Evolutionary conservation across 345 rosid species (phyloP).

Genomic region (Bretschneidera sinensis): DNA sequence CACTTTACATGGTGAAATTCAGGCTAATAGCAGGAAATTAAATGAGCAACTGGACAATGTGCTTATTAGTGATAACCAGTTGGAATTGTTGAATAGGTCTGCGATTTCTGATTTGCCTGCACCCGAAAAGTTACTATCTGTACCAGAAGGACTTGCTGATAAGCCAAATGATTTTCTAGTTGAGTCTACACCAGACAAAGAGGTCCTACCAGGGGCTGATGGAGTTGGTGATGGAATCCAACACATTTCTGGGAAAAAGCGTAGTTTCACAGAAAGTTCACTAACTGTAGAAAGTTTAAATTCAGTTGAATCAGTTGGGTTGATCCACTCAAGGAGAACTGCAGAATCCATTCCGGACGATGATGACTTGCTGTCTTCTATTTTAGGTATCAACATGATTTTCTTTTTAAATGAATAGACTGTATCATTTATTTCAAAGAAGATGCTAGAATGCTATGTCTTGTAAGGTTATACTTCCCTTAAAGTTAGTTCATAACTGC

Average conservation of each 20-base stretch:
- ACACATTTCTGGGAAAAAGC: slow-evolving; percentile 61
- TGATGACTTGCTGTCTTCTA: slow-evolving; percentile 89
- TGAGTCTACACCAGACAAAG: slow-evolving; percentile 64
- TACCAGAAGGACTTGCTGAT: slow-evolving; percentile 39
- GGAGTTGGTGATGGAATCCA: slow-evolving; percentile 35
- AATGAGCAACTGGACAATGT: slow-evolving; percentile 33
- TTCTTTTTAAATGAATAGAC: background rate
- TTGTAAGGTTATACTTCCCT: background rate
- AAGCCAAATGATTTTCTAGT: slow-evolving; percentile 41
- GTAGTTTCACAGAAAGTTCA: slow-evolving; percentile 72
- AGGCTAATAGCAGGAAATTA: slow-evolving; percentile 24
- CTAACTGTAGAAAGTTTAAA: slow-evolving; percentile 57
- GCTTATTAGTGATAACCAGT: slow-evolving; percentile 30
- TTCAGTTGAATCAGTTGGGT: slow-evolving; percentile 64
- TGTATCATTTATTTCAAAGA: background rate
- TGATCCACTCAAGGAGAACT: slow-evolving; percentile 48
- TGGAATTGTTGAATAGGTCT: slow-evolving; percentile 30
- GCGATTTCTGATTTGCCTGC: slow-evolving; percentile 49
- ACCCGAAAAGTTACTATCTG: slow-evolving; percentile 75
- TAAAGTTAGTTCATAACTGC: background rate
- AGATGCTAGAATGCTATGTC: background rate
- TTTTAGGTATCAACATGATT: slow-evolving; percentile 54
- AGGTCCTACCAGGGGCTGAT: slow-evolving; percentile 31
- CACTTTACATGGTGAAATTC: slow-evolving; percentile 32
- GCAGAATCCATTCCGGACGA: slow-evolving; percentile 82